Percentiles rank a stretch among this genome's conserved stretches.
Evolutionary conservation across 495 filamentous ascomycete species (phyloP).

Genomic region (Tuber melanosporum): DNA sequence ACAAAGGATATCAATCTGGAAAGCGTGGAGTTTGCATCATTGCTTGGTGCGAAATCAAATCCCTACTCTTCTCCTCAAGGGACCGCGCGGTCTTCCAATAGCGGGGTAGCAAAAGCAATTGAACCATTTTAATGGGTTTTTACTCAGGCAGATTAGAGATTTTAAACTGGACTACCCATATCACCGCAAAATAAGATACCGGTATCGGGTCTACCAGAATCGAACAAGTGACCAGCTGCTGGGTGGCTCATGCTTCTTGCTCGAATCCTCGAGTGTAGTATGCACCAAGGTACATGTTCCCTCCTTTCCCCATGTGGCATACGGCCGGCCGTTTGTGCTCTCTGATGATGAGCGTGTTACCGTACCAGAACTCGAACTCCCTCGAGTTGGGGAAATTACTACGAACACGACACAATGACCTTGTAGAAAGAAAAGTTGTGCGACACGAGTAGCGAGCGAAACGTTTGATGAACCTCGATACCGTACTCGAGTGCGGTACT

Average conservation of each 20-base stretch:
- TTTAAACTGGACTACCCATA: background rate
- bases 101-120: background rate
- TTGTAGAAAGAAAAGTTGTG: background rate
- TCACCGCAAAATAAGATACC: background rate
- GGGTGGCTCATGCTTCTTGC: background rate
- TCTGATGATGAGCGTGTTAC: background rate
- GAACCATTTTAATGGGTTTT: background rate
- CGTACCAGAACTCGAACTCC: background rate
- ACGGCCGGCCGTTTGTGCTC: background rate
- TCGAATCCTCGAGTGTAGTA: background rate
- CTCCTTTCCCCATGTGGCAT: background rate
- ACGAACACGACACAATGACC: background rate
- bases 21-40: background rate
- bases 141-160: background rate
- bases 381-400: background rate
- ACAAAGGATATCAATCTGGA: background rate
- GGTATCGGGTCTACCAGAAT: background rate
- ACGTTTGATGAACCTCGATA: background rate
- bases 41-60: background rate
- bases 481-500: background rate
- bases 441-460: slow-evolving; percentile 1
- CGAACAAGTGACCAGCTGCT: background rate
- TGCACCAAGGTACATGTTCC: background rate
- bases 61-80: background rate
- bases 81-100: background rate